Percentiles rank a stretch among this genome's conserved stretches.
phyloP scores from a whole-genome alignment of 2,329 filamentous ascomycete genomes.

The Xylariaceae sp. region DNA sequence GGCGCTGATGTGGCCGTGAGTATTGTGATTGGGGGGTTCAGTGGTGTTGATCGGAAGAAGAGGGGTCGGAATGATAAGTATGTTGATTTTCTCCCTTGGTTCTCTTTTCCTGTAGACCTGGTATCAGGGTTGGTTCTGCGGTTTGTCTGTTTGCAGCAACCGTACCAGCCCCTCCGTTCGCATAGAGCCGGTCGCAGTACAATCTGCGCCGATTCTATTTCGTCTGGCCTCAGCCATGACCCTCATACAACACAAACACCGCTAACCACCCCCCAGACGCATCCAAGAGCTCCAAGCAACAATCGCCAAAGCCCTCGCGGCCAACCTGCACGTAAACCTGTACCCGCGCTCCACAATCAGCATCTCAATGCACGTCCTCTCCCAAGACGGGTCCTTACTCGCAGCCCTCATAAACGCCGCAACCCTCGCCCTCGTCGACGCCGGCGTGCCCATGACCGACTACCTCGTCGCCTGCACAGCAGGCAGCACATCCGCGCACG shows the following conservation, averaged over 20 bases:
- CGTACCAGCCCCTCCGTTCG: no score
- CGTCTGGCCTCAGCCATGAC: background rate
- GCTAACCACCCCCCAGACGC: constrained; percentile 48
- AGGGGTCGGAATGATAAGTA: constrained; percentile 73
- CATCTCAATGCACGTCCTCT: constrained; percentile 79
- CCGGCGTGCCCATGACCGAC: constrained; percentile 90
- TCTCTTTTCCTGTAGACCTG: background rate
- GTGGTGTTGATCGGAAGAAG: constrained; percentile 77
- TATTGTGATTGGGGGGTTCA: constrained; percentile 82
- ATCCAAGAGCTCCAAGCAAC: constrained; percentile 76
- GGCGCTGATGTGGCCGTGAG: constrained; percentile 71
- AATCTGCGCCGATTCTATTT: background rate
- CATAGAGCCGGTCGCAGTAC: background rate
- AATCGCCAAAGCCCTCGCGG: constrained; percentile 69
- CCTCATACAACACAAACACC: background rate
- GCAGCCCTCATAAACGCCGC: constrained; percentile 87
- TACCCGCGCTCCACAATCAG: constrained; percentile 84
- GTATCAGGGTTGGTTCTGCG: background rate
- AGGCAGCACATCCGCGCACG: constrained; percentile 66
- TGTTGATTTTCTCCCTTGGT: constrained; percentile 28
- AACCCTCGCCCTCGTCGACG: constrained; percentile 87
- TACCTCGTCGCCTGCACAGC: constrained; percentile 86
- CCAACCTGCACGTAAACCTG: constrained; percentile 75
- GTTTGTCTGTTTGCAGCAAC: background rate
- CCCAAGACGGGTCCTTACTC: constrained; percentile 83